phyloP scores from a whole-genome alignment of 2,329 filamentous ascomycete species.

The Penicillium palitans region DNA sequence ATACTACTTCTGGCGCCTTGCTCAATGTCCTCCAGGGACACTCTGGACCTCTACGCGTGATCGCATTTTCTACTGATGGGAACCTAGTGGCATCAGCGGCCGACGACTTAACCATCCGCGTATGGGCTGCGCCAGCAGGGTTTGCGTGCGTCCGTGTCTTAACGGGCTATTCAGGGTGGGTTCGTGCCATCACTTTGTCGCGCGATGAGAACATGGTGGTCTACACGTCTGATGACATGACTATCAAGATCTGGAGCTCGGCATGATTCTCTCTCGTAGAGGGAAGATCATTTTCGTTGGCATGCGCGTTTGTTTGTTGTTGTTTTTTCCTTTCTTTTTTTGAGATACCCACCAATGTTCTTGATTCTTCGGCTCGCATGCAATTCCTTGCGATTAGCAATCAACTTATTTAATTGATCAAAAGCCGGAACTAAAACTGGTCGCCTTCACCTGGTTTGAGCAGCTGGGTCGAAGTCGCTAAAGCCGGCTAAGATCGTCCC shows the following conservation, averaged over 20 bases:
- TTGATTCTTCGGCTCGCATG: slow-evolving; percentile 1
- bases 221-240: slow-evolving; percentile 14
- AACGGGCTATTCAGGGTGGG: slow-evolving; percentile 11
- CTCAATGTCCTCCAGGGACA: slow-evolving; percentile 6
- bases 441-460: neutral
- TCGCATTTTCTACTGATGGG: slow-evolving; percentile 6
- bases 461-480: neutral
- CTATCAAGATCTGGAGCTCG: slow-evolving; percentile 13
- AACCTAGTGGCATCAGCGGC: slow-evolving; percentile 8
- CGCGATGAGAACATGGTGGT: slow-evolving; percentile 1
- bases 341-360: slow-evolving; percentile 12
- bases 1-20: slow-evolving; percentile 4
- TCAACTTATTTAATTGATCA: neutral
- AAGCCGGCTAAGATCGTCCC: neutral
- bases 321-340: slow-evolving; percentile 1
- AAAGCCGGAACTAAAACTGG: neutral
- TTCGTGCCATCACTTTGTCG: slow-evolving; percentile 6
- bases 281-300: neutral
- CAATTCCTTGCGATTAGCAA: slow-evolving; percentile 1
- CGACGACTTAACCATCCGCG: slow-evolving; percentile 10
- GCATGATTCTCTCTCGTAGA: neutral
- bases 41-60: slow-evolving; percentile 3
- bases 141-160: slow-evolving; percentile 3
- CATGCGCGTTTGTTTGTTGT: neutral
- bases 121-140: slow-evolving; percentile 1